Evolutionary conservation across 2,329 filamentous ascomycete genomes (phyloP).

Genomic region (Periconia digitata): DNA sequence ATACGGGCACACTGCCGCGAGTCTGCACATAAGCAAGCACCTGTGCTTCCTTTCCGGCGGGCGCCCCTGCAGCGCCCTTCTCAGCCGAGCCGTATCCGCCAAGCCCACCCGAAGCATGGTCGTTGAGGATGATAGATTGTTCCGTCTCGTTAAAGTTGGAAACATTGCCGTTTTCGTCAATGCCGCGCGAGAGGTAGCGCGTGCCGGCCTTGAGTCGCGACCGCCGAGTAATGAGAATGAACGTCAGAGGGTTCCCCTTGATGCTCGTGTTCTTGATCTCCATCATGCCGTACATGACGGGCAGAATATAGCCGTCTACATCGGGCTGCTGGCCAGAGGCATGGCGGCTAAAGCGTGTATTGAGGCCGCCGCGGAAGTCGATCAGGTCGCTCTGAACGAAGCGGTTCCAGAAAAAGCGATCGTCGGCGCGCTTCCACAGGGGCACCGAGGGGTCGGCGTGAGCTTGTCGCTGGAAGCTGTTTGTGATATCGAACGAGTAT

Average conservation of each 20-base stretch:
- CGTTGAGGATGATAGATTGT: conserved; percentile 87
- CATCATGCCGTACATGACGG: conserved; percentile 94
- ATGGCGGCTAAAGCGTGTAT: conserved; percentile 56
- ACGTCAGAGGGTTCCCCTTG: conserved; percentile 80
- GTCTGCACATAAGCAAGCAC: conserved; percentile 95
- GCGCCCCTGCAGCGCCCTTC: conserved; percentile 62
- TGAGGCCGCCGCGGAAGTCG: conserved; percentile 70
- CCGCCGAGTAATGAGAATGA: conserved; percentile 84
- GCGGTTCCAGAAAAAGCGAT: conserved; percentile 98
- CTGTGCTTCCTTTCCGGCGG: conserved; percentile 73
- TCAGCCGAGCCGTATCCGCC: conserved; percentile 79
- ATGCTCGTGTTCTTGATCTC: conserved; percentile 85
- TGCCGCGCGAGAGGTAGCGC: conserved; percentile 89
- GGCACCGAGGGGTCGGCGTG: conserved; percentile 71
- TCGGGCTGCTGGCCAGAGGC: conserved; percentile 71
- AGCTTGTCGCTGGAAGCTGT: conserved; percentile 92
- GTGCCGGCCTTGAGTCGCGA: conserved; percentile 89
- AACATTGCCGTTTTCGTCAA: conserved; percentile 92
- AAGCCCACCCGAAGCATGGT: conserved; percentile 68
- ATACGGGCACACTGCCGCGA: conserved; percentile 91
- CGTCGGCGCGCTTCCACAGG: conserved; percentile 89
- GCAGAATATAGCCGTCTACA: conserved; percentile 88
- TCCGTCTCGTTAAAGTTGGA: conserved; percentile 99
- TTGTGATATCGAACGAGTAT: conserved; percentile 95
- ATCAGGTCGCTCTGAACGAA: conserved; percentile 91